Base-by-base conservation (phyloP, 768 basidiomycete species). In the Leucosporidium scottii region DNA sequence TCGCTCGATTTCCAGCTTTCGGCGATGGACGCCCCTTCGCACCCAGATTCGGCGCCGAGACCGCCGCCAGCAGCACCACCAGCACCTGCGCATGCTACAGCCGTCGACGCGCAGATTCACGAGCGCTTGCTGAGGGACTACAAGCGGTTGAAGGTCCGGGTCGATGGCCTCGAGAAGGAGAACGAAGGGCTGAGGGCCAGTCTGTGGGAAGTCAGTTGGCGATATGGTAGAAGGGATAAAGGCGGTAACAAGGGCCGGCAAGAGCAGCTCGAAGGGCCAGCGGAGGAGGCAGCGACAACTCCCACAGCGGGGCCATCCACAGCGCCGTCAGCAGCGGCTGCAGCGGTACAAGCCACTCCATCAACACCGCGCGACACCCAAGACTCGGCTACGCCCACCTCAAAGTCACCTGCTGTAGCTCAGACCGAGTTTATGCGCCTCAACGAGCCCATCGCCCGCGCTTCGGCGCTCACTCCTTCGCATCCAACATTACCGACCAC, bases 161-260 rank as follows among this genome's bases (percentile, higher is more conserved):
- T 62, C 27, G 61, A 62, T 12, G 50, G 30, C 21, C 49, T 51
- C 31, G 61, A 62, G 50, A 51, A 53, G 49, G 61, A 62, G 61
- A 62, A 62, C 31, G 61, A 62, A n/a, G 50, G 31, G 48, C 30
- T 62, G 20, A 6, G 61, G 21, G 61, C 50, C 0, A 62, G 61
- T 34, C 30, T 62, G 49, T 62, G 61, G 61, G 61, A 62, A 25
- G 48, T 62, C n/a, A 31, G 28, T 13, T 62, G 61, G 61, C 49
- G 61, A 9, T 51, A 20, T 9, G 53, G 50, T n/a, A 61, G 39
- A 58, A 30, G 30, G 51, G n/a, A 53, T 9, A 53, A 53, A 15
- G 21, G 51, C n/a, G 27, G 27, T 23, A 27, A 53, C 27, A 53
- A 53, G 51, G 51, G n/a, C 51, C 6, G 27, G 51, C 51, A 53